Evolutionary conservation across 106 monocot species (phyloP), one percentile per base, ranked within the genome.

Genomic region (Dendrobium catenatum): DNA sequence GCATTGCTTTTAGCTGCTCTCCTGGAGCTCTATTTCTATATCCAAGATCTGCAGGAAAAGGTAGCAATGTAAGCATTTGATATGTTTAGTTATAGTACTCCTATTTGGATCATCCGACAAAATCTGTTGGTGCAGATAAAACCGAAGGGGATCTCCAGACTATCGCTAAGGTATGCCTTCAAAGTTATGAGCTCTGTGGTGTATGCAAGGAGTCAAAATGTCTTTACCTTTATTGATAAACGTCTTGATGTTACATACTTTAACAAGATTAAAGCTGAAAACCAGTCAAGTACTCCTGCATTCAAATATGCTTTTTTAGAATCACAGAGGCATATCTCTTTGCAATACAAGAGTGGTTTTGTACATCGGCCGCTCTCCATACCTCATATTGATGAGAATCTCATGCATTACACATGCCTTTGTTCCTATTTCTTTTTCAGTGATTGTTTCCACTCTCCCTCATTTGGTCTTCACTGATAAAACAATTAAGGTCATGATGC

Each of bases 11-110:
- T 80, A 9, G 83, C 84, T 83, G 9, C 86, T 43, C 73, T 84
- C 18, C 49, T 89, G 24, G 84, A 79, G 84, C 81, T 47, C 72
- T 89, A 18, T 80, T 84, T 82, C 47, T 86, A 48, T 42, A 86
- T 43, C 86, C 81, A 47, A 89, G 73, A 80, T 82, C 82, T 16
- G 48, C 46, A 24, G 76, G 47, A 26, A 86, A 77, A 84, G 89
- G 89, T 86, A 78, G 24, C n/a, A 17, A 0, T 55, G 40, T 10
- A 54, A 11, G 26, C 17, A 74, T 76, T 51, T 64, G 13, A 61
- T 83, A 66, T 70, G 6, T 77, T 77, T 41, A 42, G 18, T 42
- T 15, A 29, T 20, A 9, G 37, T 74, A 43, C 4, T 74, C 18
- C 42, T 43, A 42, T n/a, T 20, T 43, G 6, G 43, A 42, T 74